Conservation (phyloP, 192 early-diverging fungal genomes). For the Coemansia sp. region DNA sequence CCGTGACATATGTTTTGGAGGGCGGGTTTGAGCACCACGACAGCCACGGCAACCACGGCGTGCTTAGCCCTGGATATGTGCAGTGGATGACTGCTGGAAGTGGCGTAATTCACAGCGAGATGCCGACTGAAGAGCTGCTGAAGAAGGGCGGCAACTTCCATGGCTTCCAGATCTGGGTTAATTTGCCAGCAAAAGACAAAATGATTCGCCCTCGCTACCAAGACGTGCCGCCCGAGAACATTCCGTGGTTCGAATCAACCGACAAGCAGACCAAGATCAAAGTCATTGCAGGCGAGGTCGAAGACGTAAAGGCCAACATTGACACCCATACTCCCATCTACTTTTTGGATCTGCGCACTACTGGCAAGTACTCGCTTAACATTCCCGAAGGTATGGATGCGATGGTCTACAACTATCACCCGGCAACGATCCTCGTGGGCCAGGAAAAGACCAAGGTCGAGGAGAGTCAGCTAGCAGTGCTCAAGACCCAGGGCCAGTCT, state of each 20-base stretch:
- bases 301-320: slow-evolving; percentile 67
- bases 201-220: slow-evolving; percentile 68
- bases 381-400: slow-evolving; percentile 55
- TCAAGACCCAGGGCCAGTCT: slow-evolving; percentile 38
- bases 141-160: slow-evolving; percentile 48
- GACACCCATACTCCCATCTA: slow-evolving; percentile 77
- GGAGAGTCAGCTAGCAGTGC: slow-evolving; percentile 41
- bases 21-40: slow-evolving; percentile 76
- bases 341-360: slow-evolving; percentile 76
- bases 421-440: slow-evolving; percentile 32
- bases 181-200: slow-evolving; percentile 72
- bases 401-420: slow-evolving; percentile 52
- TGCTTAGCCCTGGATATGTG: slow-evolving; percentile 64
- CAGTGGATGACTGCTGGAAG: slow-evolving; percentile 81
- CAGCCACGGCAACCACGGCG: slow-evolving; percentile 70
- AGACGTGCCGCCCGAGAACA: slow-evolving; percentile 63
- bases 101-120: slow-evolving; percentile 75
- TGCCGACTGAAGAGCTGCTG: slow-evolving; percentile 56
- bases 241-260: slow-evolving; percentile 58
- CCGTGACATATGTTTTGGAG: slow-evolving; percentile 69
- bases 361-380: slow-evolving; percentile 44
- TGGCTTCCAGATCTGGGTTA: slow-evolving; percentile 77
- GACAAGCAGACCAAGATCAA: slow-evolving; percentile 60
- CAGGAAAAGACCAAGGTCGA: slow-evolving; percentile 39
- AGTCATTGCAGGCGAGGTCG: slow-evolving; percentile 84